A percentile compares a stretch with the other conserved stretches of the same genome.
Conservation (phyloP, 1,284 basidiomycete genomes). For the Fomes fomentarius region DNA sequence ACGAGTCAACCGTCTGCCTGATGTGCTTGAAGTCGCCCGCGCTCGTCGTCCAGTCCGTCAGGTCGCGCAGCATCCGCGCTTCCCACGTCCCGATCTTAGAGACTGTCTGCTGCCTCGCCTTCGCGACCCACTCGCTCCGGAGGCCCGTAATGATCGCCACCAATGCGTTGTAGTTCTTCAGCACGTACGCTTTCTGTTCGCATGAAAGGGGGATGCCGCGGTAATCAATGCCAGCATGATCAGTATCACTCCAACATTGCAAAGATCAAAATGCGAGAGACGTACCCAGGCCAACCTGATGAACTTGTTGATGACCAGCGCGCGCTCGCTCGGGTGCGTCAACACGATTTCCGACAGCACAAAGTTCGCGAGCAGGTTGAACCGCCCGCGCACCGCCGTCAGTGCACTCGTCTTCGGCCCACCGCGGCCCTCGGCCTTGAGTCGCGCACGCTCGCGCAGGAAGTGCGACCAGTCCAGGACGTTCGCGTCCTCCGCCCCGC, state of each 20-base stretch:
- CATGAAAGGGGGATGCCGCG: constrained; percentile 5
- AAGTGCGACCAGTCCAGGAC: constrained; percentile 85
- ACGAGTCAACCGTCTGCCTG: constrained; percentile 63
- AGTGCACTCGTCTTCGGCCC: constrained; percentile 70
- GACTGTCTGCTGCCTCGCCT: constrained; percentile 73
- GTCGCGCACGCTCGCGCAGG: constrained; percentile 72
- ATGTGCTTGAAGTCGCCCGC: constrained; percentile 79
- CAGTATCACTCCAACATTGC: too few relatives aligned
- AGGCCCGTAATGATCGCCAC: constrained; percentile 85
- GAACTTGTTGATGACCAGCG: constrained; percentile 74
- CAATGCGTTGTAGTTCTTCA: constrained; percentile 82
- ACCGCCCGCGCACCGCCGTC: constrained; percentile 80
- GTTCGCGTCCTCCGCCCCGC: constrained; percentile 60
- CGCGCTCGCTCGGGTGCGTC: constrained; percentile 69
- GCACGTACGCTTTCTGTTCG: constrained; percentile 78
- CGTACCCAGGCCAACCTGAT: constrained; percentile 87
- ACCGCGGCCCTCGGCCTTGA: constrained; percentile 64
- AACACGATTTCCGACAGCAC: constrained; percentile 79
- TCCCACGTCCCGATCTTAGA: constrained; percentile 74
- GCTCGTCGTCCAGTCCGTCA: constrained; percentile 72
- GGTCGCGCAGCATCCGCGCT: constrained; percentile 73
- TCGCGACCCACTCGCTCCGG: constrained; percentile 70
- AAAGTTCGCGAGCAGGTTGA: constrained; percentile 87
- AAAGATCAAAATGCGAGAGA: constrained; percentile 9
- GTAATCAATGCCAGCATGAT: too few relatives aligned